Evolutionary conservation across 2,329 filamentous ascomycete species (phyloP).

Genomic region (Aspergillus uvarum): DNA sequence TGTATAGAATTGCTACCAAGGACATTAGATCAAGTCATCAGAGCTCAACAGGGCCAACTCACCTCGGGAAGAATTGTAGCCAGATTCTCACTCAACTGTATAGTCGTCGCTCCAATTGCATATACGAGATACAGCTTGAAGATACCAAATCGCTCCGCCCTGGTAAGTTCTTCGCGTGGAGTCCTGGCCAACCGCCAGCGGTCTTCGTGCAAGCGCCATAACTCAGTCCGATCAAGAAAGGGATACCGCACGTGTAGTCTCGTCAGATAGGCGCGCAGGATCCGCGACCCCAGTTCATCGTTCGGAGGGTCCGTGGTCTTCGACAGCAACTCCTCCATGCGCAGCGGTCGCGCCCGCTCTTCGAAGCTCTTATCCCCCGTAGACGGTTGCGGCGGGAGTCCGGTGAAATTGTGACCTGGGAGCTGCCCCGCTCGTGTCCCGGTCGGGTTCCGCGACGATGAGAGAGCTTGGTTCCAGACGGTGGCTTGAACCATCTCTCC

Average conservation of each 20-base stretch:
- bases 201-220: conserved; percentile 47
- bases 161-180: conserved; percentile 36
- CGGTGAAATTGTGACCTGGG: conserved; percentile 1
- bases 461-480: conserved; percentile 54
- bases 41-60: conserved; percentile 2
- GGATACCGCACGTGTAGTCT: conserved; percentile 52
- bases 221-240: conserved; percentile 49
- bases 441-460: conserved; percentile 23
- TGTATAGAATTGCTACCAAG: conserved; percentile 48
- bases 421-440: conserved; percentile 6
- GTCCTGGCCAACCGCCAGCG: conserved; percentile 40
- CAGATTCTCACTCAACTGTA: conserved; percentile 50
- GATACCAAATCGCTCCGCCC: conserved; percentile 45
- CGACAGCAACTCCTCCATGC: conserved; percentile 45
- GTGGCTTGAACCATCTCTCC: conserved; percentile 56
- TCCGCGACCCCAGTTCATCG: conserved; percentile 46
- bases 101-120: conserved; percentile 52
- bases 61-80: conserved; percentile 47
- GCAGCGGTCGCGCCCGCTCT: conserved; percentile 32
- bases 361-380: conserved; percentile 3
- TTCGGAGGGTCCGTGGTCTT: conserved; percentile 49
- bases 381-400: conserved; percentile 19
- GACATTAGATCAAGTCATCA: not conserved
- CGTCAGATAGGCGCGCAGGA: conserved; percentile 49
- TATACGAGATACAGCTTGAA: conserved; percentile 56